Conservation (phyloP, 345 rosid species). For the Lepidium sativum region DNA sequence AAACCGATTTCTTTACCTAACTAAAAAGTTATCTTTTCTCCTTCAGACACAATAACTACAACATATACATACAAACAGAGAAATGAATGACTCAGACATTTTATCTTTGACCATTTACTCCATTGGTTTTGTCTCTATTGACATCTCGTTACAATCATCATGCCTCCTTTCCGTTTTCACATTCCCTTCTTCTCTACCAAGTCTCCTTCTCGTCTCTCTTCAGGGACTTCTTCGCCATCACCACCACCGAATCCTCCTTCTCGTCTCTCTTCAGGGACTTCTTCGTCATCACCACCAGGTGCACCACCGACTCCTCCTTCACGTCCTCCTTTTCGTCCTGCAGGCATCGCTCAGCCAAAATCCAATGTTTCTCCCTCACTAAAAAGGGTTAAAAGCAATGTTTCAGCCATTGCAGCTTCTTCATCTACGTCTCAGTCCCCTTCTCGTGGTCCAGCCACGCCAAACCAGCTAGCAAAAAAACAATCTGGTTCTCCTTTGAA, state of each 20-base stretch:
- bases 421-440: neutral
- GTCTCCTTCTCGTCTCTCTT: constrained; percentile 26
- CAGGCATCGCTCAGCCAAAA: constrained; percentile 23
- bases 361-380: constrained; percentile 6
- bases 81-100: neutral
- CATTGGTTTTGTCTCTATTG: neutral
- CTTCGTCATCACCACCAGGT: constrained; percentile 23
- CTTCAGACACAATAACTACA: constrained; percentile 4
- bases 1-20: constrained; percentile 20
- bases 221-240: constrained; percentile 22
- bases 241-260: too few species aligned
- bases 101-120: constrained; percentile 1
- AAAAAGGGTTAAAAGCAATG: constrained; percentile 17
- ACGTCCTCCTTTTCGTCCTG: constrained; percentile 33
- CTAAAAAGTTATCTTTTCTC: constrained; percentile 23
- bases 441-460: constrained; percentile 9
- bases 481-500: constrained; percentile 24
- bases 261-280: constrained; percentile 23
- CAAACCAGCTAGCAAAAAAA: neutral
- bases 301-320: constrained; percentile 17
- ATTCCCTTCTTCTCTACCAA: constrained; percentile 24
- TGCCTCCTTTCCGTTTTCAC: constrained; percentile 27
- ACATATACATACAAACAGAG: constrained; percentile 2
- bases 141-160: neutral
- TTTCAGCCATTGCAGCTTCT: constrained; percentile 8